phyloP scores from a whole-genome alignment of 1,284 basidiomycete genomes.

The Puccinia sorghi region DNA sequence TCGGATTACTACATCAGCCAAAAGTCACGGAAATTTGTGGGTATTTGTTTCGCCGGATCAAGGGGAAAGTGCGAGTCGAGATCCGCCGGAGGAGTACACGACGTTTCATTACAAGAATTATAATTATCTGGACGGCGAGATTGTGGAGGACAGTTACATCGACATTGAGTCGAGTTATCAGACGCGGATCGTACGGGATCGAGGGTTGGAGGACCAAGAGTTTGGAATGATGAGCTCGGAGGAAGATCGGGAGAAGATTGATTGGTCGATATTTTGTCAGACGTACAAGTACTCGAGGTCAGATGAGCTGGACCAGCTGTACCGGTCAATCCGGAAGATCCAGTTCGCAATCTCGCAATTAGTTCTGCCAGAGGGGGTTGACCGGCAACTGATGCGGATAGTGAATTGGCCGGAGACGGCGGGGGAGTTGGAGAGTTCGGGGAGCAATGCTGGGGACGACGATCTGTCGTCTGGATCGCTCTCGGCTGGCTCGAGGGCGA shows the following conservation, averaged over 20 bases:
- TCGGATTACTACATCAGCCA: conserved; percentile 46
- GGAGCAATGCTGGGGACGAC: not conserved
- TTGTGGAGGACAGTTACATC: conserved; percentile 26
- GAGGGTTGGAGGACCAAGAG: conserved; percentile 8
- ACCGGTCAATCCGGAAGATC: conserved; percentile 39
- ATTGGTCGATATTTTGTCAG: conserved; percentile 47
- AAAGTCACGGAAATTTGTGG: conserved; percentile 44
- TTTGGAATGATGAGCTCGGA: not conserved
- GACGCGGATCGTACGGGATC: not conserved
- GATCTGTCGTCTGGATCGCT: conserved; percentile 14
- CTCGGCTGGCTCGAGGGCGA: not conserved
- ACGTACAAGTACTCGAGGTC: conserved; percentile 35
- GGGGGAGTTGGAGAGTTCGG: not conserved
- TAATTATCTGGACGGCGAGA: conserved; percentile 46
- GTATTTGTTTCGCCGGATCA: conserved; percentile 37
- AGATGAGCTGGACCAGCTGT: conserved; percentile 41
- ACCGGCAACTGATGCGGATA: conserved; percentile 37
- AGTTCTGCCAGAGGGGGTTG: conserved; percentile 45
- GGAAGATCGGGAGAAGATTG: conserved; percentile 38
- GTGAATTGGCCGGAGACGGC: conserved; percentile 46
- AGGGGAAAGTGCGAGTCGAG: conserved; percentile 25
- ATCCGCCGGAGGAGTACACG: conserved; percentile 43
- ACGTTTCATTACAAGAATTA: conserved; percentile 47
- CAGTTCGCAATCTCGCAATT: conserved; percentile 48
- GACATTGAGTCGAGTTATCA: conserved; percentile 33